These are phyloP conservation scores for Solanum aculeatissimum DNA, from an alignment of 305 asterid species.

Conservation along the genomic window DNA sequence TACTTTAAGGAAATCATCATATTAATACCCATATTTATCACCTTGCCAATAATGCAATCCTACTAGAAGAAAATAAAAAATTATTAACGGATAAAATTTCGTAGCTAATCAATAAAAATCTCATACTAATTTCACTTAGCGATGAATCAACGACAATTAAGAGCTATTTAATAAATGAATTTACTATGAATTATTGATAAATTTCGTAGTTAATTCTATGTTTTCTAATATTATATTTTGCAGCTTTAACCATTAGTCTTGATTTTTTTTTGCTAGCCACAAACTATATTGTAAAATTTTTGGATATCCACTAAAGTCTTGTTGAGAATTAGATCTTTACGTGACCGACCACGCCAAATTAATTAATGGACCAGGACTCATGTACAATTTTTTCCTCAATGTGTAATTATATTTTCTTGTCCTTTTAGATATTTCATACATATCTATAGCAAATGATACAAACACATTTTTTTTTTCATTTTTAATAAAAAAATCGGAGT, in stretches of 20 bases:
- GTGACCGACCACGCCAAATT: constrained; percentile 1
- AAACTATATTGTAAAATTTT: background rate
- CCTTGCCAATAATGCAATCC: background rate
- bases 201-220: too few species aligned
- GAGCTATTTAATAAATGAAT: too few species aligned
- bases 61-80: too few species aligned
- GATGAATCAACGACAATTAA: too few species aligned
- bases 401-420: background rate
- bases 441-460: background rate
- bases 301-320: background rate
- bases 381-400: background rate
- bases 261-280: background rate
- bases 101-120: too few species aligned
- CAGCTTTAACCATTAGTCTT: background rate
- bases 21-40: background rate
- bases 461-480: background rate
- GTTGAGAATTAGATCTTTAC: background rate
- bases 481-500: too few species aligned
- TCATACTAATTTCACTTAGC: too few species aligned
- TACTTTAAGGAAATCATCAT: background rate
- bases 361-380: background rate
- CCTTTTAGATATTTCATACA: background rate
- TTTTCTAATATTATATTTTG: background rate
- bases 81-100: too few species aligned
- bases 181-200: too few species aligned